Base-by-base conservation (phyloP, 164 flowering plant species). In the Cinnamomum micranthum region DNA sequence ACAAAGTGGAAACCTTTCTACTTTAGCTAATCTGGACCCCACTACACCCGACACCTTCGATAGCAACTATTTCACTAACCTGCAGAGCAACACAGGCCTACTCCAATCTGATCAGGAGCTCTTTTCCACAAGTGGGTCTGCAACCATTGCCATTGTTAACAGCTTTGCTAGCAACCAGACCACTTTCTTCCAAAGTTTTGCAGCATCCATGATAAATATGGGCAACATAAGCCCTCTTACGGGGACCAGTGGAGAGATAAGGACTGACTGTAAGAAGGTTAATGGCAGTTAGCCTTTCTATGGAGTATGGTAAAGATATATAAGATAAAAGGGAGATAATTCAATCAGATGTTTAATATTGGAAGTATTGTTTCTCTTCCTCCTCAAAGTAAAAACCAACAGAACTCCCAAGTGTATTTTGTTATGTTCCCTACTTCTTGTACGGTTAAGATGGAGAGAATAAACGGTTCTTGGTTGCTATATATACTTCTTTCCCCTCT, bases 141-240 rank as follows among this genome's bases (percentile, higher is more conserved):
- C 74, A 2, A 80, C 78, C 1, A 58, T 76, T 62, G 19, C 70
- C 64, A 74, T 80, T 2, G 80, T 80, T 13, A 77, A 73, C 70
- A 60, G 31, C 58, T 74, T 74, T 35, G 52, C 28, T 62, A 41
- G 52, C 27, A 68, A 71, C 68, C 82, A 74, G 50, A 67, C 20
- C 7, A 23, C 75, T 0, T 80, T 76, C 75, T 74, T 77, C 25
- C 22, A 72, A 19, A 77, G 62, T 66, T 80, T 80, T 41, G 75
- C 41, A 0, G 65, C 63, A 28, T 77, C 82, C 2, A 77, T 77
- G 80, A 71, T 77, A 22, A 73, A 71, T 15, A 76, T 77, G 79
- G 82, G 79, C 5, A 80, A 73, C 35, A 70, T 76, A 25, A 67
- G 82, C 69, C 75, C 82, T 4, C 69, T 77, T 50, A 77, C 77